These are phyloP conservation scores for Blastobotrys attinorum DNA, from an alignment of 805 yeast species.

Conservation along the genomic window DNA sequence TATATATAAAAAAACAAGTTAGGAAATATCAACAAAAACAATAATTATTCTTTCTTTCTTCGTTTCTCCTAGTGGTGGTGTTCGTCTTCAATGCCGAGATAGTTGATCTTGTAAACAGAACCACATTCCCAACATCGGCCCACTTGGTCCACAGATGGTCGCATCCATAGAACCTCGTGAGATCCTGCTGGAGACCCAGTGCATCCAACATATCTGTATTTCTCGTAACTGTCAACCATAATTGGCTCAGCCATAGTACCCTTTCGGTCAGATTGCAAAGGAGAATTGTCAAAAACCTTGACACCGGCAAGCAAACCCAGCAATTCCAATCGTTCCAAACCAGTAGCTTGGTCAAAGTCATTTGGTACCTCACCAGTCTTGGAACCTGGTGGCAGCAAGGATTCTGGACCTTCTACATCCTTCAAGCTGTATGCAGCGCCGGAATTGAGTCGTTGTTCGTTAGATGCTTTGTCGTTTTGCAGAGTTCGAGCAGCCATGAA, in stretches of 20 bases:
- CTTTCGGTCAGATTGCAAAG: slow-evolving; percentile 76
- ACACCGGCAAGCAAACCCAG: slow-evolving; percentile 94
- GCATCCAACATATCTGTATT: slow-evolving; percentile 94
- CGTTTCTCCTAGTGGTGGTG: slow-evolving; percentile 53
- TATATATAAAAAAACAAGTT: no score
- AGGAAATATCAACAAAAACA: no score
- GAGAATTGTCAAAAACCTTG: slow-evolving; percentile 78
- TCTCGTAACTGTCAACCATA: slow-evolving; percentile 82
- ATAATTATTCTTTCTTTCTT: no score
- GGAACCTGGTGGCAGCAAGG: slow-evolving; percentile 90
- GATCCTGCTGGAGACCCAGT: slow-evolving; percentile 93
- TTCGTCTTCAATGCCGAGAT: slow-evolving; percentile 63
- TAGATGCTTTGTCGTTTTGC: neutral
- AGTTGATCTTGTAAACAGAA: slow-evolving; percentile 81
- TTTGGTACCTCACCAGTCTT: slow-evolving; percentile 76
- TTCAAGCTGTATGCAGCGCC: slow-evolving; percentile 55
- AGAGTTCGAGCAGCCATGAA: neutral
- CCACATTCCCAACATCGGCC: slow-evolving; percentile 99
- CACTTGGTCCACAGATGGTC: slow-evolving; percentile 71
- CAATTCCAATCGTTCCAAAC: slow-evolving; percentile 93
- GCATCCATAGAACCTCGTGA: slow-evolving; percentile 87
- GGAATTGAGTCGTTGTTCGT: neutral
- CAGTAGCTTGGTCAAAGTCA: slow-evolving; percentile 94
- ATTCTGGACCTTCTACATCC: slow-evolving; percentile 70
- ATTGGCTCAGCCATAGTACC: slow-evolving; percentile 91